Evolutionary conservation across 2,329 filamentous ascomycete species (phyloP).

Genomic region (Epichloe gansuensis): DNA sequence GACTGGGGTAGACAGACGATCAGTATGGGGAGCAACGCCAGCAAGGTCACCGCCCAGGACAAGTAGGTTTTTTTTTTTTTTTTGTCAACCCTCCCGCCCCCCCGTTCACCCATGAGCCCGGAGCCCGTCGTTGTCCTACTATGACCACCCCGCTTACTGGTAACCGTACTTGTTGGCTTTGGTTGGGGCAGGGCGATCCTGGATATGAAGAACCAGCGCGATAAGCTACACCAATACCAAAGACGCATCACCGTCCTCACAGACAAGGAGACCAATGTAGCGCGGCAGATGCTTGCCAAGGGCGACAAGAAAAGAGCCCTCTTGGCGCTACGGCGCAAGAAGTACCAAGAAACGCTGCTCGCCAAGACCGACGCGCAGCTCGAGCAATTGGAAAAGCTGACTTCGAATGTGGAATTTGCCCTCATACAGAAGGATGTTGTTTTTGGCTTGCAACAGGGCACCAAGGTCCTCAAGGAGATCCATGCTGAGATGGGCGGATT

Average conservation of each 20-base stretch:
- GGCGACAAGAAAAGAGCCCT: slow-evolving; percentile 74
- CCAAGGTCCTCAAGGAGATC: slow-evolving; percentile 78
- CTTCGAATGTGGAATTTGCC: slow-evolving; percentile 84
- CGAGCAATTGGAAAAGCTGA: slow-evolving; percentile 84
- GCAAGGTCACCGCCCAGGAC: slow-evolving; percentile 62
- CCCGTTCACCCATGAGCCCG: neutral
- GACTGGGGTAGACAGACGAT: slow-evolving; percentile 2
- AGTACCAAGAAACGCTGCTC: slow-evolving; percentile 87
- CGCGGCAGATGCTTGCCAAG: slow-evolving; percentile 66
- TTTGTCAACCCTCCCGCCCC: neutral
- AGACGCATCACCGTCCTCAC: slow-evolving; percentile 79
- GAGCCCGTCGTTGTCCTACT: neutral
- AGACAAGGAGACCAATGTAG: slow-evolving; percentile 75
- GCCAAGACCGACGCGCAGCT: slow-evolving; percentile 85
- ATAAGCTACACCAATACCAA: slow-evolving; percentile 94
- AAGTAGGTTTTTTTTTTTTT: slow-evolving; percentile 44
- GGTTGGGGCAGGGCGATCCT: slow-evolving; percentile 64
- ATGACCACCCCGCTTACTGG: slow-evolving; percentile 1
- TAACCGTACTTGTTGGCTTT: neutral
- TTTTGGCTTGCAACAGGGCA: slow-evolving; percentile 86
- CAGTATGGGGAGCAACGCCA: slow-evolving; percentile 42
- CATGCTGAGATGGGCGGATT: slow-evolving; percentile 93
- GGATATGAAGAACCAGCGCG: slow-evolving; percentile 93
- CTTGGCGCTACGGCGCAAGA: slow-evolving; percentile 83
- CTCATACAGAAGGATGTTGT: slow-evolving; percentile 94